Percentiles rank a stretch among this genome's conserved stretches.
Evolutionary conservation across 1,139 yeast species (phyloP).

Genomic region (Meyerozyma athensensis): DNA sequence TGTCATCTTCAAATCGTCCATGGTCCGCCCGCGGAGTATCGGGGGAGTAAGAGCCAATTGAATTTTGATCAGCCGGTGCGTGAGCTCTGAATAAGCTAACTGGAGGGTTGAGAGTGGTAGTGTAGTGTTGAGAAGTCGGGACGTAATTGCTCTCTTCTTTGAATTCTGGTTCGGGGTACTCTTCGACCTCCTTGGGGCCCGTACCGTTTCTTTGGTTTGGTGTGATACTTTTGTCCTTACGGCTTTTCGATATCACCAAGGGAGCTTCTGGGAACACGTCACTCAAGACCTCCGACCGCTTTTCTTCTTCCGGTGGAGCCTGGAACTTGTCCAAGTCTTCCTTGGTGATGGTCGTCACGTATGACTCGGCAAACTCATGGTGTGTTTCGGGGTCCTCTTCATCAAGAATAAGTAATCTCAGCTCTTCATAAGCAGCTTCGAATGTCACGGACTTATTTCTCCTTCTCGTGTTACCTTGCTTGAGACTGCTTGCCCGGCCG

Average conservation of each 20-base stretch:
- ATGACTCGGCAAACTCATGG: slow-evolving; percentile 14
- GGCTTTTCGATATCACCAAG: slow-evolving; percentile 30
- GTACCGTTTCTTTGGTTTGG: neutral
- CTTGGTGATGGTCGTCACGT: slow-evolving; percentile 13
- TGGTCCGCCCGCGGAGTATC: slow-evolving; percentile 23
- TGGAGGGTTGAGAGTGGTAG: neutral
- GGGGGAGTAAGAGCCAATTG: slow-evolving; percentile 35
- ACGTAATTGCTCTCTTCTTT: neutral
- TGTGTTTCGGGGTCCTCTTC: slow-evolving; percentile 20
- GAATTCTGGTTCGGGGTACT: neutral
- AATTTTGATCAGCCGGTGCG: slow-evolving; percentile 8
- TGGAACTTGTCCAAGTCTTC: slow-evolving; percentile 7
- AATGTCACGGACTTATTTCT: slow-evolving; percentile 37
- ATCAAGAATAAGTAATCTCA: slow-evolving; percentile 24
- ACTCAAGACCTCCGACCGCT: slow-evolving; percentile 34
- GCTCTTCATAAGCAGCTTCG: slow-evolving; percentile 28
- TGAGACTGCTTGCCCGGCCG: slow-evolving; percentile 4
- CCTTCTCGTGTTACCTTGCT: slow-evolving; percentile 9
- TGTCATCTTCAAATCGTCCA: slow-evolving; percentile 9
- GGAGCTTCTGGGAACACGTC: slow-evolving; percentile 42
- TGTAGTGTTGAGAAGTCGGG: neutral
- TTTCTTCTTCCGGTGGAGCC: slow-evolving; percentile 6
- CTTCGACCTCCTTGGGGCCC: neutral
- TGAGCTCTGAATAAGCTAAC: slow-evolving; percentile 3
- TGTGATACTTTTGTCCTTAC: slow-evolving; percentile 18